phyloP scores from a whole-genome alignment of 106 monocot genomes.

The Dendrobium catenatum region DNA sequence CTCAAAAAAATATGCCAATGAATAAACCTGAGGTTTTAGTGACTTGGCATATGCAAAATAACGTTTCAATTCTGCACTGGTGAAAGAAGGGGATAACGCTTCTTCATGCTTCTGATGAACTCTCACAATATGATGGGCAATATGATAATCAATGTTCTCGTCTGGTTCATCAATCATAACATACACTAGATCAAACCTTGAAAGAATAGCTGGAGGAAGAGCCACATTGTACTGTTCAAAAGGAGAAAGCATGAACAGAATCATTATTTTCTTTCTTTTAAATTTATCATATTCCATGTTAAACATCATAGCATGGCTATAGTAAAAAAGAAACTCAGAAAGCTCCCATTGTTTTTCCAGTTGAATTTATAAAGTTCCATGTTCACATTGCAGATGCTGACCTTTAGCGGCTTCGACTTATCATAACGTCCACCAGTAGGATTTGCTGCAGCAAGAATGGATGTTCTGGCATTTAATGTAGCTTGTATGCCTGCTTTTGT shows the following conservation, averaged over 20 bases:
- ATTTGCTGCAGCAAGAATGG: constrained; percentile 98
- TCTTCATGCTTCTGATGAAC: constrained; percentile 92
- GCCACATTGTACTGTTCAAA: constrained; percentile 86
- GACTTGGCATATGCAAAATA: constrained; percentile 88
- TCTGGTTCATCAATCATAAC: constrained; percentile 99
- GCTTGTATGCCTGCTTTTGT: constrained; percentile 99
- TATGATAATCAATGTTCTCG: constrained; percentile 88
- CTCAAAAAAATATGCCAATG: neutral
- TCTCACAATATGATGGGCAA: constrained; percentile 98
- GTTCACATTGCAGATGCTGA: constrained; percentile 8
- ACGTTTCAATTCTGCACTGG: constrained; percentile 81
- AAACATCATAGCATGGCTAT: neutral
- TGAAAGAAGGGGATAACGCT: constrained; percentile 87
- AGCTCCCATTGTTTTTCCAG: neutral
- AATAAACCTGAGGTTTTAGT: constrained; percentile 75
- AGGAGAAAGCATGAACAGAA: constrained; percentile 7
- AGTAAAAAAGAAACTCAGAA: neutral
- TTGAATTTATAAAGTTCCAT: neutral
- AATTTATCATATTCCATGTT: neutral
- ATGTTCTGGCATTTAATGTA: constrained; percentile 95
- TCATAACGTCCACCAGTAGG: constrained; percentile 95
- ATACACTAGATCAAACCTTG: constrained; percentile 76
- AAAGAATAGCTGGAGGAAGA: constrained; percentile 75
- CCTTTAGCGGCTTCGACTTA: constrained; percentile 93
- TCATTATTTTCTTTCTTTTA: neutral